These are phyloP conservation scores for Stylosanthes scabra DNA, from an alignment of 331 rosid species.

Conservation along the genomic window DNA sequence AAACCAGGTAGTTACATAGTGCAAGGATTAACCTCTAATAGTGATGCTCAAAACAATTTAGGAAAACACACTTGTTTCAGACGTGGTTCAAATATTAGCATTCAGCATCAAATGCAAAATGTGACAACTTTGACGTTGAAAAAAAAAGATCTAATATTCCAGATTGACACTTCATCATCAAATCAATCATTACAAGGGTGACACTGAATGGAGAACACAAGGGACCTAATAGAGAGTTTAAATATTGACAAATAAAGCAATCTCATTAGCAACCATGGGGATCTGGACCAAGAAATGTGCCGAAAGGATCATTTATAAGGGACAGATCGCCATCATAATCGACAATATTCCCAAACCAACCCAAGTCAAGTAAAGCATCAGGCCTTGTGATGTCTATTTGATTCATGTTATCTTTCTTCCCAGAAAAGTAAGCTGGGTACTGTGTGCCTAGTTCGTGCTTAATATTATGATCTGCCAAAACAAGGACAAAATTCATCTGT, in stretches of 20 bases:
- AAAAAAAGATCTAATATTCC: no score
- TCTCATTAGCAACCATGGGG: constrained; percentile 40
- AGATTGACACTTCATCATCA: no score
- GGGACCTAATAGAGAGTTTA: not conserved
- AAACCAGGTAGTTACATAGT: no score
- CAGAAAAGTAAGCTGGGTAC: constrained; percentile 4
- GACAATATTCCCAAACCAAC: constrained; percentile 49
- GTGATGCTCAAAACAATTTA: no score
- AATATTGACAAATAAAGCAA: constrained; percentile 41
- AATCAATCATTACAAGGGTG: not conserved
- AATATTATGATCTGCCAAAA: constrained; percentile 26
- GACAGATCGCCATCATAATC: constrained; percentile 40
- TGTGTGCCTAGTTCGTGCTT: constrained; percentile 34
- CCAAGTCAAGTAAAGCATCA: constrained; percentile 55
- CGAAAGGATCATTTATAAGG: constrained; percentile 44
- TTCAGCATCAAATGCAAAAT: no score
- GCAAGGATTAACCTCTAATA: no score
- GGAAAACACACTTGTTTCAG: no score
- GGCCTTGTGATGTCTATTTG: constrained; percentile 44
- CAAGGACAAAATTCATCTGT: not conserved
- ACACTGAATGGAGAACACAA: not conserved
- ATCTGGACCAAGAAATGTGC: constrained; percentile 50
- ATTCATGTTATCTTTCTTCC: constrained; percentile 3
- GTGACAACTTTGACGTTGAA: no score
- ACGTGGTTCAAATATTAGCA: no score